Evolutionary conservation across 2,329 filamentous ascomycete genomes (phyloP).

Genomic region (Dactylonectria macrodidyma): DNA sequence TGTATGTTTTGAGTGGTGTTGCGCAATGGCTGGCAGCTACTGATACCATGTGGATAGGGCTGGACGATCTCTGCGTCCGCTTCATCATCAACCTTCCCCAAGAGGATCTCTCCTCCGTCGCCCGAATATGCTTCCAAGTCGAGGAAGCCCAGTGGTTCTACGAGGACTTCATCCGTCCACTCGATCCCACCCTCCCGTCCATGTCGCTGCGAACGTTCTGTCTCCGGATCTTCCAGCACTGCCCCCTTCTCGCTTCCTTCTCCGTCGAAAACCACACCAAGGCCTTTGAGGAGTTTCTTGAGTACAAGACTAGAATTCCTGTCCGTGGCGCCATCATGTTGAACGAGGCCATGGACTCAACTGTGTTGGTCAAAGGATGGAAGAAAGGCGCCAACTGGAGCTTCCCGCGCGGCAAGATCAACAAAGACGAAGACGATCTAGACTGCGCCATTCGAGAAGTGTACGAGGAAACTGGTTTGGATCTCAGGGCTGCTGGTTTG

Average conservation of each 20-base stretch:
- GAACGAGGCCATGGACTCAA: constrained; percentile 94
- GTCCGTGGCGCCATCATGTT: constrained; percentile 95
- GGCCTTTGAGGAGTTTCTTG: constrained; percentile 92
- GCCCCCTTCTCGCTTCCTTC: constrained; percentile 87
- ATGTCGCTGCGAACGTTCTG: constrained; percentile 90
- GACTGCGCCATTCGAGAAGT: constrained; percentile 96
- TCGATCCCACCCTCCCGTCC: constrained; percentile 87
- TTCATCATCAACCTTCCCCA: constrained; percentile 98
- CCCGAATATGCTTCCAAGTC: constrained; percentile 97
- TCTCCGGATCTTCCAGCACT: constrained; percentile 92
- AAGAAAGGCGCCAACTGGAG: constrained; percentile 98
- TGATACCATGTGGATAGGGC: constrained; percentile 69
- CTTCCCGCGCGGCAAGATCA: constrained; percentile 97
- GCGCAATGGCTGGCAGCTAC: constrained; percentile 32
- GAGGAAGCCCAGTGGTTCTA: constrained; percentile 99
- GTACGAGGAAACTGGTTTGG: constrained; percentile 95
- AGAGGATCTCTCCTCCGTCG: constrained; percentile 90
- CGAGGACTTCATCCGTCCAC: constrained; percentile 97
- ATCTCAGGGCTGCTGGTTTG: constrained; percentile 82
- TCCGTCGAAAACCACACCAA: constrained; percentile 82
- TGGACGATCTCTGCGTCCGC: constrained; percentile 97
- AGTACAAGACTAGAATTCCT: constrained; percentile 94
- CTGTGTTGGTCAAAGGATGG: constrained; percentile 96
- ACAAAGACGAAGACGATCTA: constrained; percentile 94
- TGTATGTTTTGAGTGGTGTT: constrained; percentile 68